Evolutionary conservation across 1,284 basidiomycete genomes (phyloP), one percentile per base, ranked within the genome.

Genomic region (Takashimella koratensis): DNA sequence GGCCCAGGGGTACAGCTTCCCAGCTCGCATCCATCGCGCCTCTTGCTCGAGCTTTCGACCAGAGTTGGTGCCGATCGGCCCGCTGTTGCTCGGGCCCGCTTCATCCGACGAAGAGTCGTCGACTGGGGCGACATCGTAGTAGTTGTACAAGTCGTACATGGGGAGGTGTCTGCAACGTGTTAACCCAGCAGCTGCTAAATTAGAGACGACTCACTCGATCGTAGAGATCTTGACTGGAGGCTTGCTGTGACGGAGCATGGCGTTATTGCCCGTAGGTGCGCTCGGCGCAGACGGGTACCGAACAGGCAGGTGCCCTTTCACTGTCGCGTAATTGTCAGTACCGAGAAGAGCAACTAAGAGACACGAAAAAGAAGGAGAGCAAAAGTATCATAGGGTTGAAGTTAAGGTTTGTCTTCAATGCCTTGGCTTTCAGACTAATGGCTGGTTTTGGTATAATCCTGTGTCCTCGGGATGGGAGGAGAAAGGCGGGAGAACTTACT

Each of bases 1-100:
- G 8, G 66, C 68, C 76, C 75, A 77, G 3, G 73, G 66, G 47
- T 63, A 71, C 44, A 74, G 70, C 59, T 77, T 77, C 41, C 75
- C 75, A 13, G 59, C 59, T 4, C 75, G 67, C 49, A 71, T 65
- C 54, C 68, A 76, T 24, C 71, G 63, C 2, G 71, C 63, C n/a
- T 63, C 56, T 0, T 54, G 57, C 19, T 68, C 54, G 6, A 72
- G 66, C 63, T 77, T 77, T 59, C 67, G 67, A 25, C 70, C 70
- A 2, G 67, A 66, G 51, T 77, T 77, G 45, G 59, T 62, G n/a
- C 54, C 49, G 21, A 67, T 36, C 30, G 30, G 30, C 16, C 30
- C 30, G 16, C 30, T 8, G 30, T 36, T 46, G 27, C 64, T 53
- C 25, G 60, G 56, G 44, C 53, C 49, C 1, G 62, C 60, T 22